phyloP scores from a whole-genome alignment of 495 filamentous ascomycete genomes.

The Tetracladium setigerum region DNA sequence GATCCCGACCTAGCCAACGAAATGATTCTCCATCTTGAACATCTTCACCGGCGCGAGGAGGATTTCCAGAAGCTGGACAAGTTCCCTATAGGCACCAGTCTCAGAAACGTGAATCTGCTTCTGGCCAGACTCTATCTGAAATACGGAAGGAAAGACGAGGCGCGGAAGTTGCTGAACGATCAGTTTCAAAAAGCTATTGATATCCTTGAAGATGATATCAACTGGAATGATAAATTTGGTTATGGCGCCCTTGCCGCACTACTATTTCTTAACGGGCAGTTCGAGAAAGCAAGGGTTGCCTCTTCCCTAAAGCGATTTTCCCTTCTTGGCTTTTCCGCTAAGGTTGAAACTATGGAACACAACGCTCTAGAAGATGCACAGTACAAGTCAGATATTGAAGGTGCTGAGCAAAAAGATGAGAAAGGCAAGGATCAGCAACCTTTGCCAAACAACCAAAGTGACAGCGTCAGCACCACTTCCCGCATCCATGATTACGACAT shows the following conservation, averaged over 20 bases:
- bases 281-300: slow-evolving; percentile 5
- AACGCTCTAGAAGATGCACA: neutral
- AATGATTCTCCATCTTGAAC: slow-evolving; percentile 10
- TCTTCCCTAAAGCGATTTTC: slow-evolving; percentile 6
- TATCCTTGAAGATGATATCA: slow-evolving; percentile 2
- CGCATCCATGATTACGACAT: neutral
- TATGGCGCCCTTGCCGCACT: slow-evolving; percentile 6
- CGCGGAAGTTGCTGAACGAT: slow-evolving; percentile 4
- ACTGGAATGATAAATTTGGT: slow-evolving; percentile 4
- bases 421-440: neutral
- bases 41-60: slow-evolving; percentile 8
- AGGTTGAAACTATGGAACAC: neutral
- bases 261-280: slow-evolving; percentile 8
- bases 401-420: slow-evolving; percentile 3
- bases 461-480: neutral
- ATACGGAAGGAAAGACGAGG: slow-evolving; percentile 7
- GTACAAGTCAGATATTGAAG: neutral
- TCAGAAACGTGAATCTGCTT: slow-evolving; percentile 6
- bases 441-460: neutral
- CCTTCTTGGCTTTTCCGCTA: neutral
- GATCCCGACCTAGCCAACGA: slow-evolving; percentile 1
- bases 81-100: neutral
- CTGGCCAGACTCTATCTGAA: slow-evolving; percentile 7
- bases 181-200: slow-evolving; percentile 6
- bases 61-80: slow-evolving; percentile 5